Evolutionary conservation across 2,329 filamentous ascomycete species (phyloP).

Genomic region (Onygenales sp.): DNA sequence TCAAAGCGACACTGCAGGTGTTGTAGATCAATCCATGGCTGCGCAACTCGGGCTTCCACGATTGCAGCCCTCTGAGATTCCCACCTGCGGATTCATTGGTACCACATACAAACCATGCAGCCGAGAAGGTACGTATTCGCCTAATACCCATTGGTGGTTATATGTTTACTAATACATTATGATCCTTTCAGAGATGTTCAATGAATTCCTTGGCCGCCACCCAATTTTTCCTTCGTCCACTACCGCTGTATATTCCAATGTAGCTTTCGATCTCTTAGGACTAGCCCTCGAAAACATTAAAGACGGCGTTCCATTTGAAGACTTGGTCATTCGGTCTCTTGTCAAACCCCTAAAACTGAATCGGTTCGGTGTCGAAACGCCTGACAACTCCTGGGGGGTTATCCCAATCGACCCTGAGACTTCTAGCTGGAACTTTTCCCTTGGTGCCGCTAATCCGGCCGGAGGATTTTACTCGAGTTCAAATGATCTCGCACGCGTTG

Average conservation of each 20-base stretch:
- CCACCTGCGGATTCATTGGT: not conserved
- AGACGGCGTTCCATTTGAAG: slow-evolving; percentile 23
- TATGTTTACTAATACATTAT: not conserved
- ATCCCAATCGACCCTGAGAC: slow-evolving; percentile 23
- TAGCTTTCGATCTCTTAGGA: slow-evolving; percentile 29
- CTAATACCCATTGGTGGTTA: not conserved
- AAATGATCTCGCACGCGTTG: slow-evolving; percentile 28
- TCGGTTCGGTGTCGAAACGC: slow-evolving; percentile 23
- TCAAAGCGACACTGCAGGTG: not conserved
- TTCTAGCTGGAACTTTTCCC: slow-evolving; percentile 24
- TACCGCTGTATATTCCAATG: slow-evolving; percentile 31
- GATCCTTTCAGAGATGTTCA: slow-evolving; percentile 20
- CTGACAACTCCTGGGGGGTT: slow-evolving; percentile 23
- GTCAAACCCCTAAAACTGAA: slow-evolving; percentile 24
- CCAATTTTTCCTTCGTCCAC: slow-evolving; percentile 24
- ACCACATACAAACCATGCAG: not conserved
- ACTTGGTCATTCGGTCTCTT: slow-evolving; percentile 22
- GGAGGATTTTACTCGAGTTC: slow-evolving; percentile 19
- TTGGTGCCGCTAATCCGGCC: slow-evolving; percentile 22
- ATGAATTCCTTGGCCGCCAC: slow-evolving; percentile 19
- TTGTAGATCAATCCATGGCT: not conserved
- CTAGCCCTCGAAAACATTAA: slow-evolving; percentile 27
- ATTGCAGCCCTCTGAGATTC: not conserved
- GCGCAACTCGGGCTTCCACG: not conserved
- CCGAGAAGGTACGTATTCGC: not conserved